phyloP scores from a whole-genome alignment of 257 asterid genomes.

The Penstemon barbatus region DNA sequence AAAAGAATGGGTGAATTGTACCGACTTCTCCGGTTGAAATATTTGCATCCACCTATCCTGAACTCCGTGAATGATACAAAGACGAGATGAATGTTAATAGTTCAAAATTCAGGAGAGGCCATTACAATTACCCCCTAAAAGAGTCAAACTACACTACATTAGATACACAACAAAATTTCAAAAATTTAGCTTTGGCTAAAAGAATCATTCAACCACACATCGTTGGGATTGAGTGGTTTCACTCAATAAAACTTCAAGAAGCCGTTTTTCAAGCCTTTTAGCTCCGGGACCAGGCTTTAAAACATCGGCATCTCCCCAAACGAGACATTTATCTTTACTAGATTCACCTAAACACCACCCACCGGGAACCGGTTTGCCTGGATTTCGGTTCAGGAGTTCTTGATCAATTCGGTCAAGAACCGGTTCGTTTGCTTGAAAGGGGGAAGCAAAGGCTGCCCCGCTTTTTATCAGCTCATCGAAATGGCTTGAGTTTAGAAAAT shows the following conservation, averaged over 20 bases:
- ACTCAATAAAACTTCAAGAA: constrained; percentile 45
- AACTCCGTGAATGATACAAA: too few species aligned
- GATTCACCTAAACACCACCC: constrained; percentile 92
- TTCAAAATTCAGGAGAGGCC: too few species aligned
- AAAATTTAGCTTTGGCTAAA: too few species aligned
- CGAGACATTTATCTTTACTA: constrained; percentile 40
- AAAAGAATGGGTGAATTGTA: too few species aligned
- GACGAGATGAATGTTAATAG: too few species aligned
- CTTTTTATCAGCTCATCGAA: constrained; percentile 53
- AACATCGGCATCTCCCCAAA: constrained; percentile 86
- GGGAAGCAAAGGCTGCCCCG: constrained; percentile 74
- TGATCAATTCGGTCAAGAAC: constrained; percentile 28
- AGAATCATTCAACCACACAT: constrained; percentile 36
- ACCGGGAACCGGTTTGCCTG: constrained; percentile 62
- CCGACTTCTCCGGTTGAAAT: too few species aligned
- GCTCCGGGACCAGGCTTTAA: constrained; percentile 74
- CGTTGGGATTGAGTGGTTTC: constrained; percentile 27
- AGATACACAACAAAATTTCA: too few species aligned
- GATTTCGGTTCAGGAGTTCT: constrained; percentile 47
- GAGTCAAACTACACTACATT: too few species aligned
- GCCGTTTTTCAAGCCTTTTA: constrained; percentile 55
- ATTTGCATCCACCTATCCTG: too few species aligned
- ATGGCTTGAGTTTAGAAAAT: constrained; percentile 53
- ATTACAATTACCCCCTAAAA: too few species aligned
- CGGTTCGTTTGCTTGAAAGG: constrained; percentile 32